A percentile compares a stretch with the other conserved stretches of the same genome.
These are phyloP conservation scores for Marchantia paleacea DNA, from an alignment of 225 moss, liverwort and hornwort genomes.

Conservation along the genomic window DNA sequence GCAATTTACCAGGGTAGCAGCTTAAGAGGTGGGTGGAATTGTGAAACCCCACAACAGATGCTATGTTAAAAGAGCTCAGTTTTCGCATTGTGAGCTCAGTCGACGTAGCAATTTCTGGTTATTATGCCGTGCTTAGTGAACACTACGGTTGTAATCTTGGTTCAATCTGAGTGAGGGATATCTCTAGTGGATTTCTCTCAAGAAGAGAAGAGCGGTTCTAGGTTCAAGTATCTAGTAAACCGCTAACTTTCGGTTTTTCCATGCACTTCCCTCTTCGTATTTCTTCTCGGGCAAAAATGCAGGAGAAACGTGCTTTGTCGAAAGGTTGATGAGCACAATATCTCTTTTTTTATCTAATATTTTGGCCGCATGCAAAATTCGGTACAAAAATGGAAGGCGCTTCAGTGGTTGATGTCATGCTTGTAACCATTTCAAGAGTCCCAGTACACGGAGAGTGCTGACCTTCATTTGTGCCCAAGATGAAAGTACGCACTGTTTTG, in stretches of 20 bases:
- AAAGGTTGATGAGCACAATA: neutral
- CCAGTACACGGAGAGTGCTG: too few species aligned
- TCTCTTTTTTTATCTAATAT: too few species aligned
- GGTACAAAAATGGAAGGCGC: too few species aligned
- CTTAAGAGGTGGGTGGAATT: slow-evolving; percentile 4
- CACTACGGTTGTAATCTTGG: neutral
- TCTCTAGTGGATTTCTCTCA: neutral
- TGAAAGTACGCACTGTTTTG: too few species aligned
- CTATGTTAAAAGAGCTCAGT: slow-evolving; percentile 3
- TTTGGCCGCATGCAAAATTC: too few species aligned
- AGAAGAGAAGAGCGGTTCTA: neutral
- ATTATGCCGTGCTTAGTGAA: neutral
- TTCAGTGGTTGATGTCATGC: too few species aligned
- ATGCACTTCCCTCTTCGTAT: neutral
- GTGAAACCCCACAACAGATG: neutral
- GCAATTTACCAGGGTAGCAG: neutral
- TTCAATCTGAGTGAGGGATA: neutral
- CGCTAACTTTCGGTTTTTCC: neutral
- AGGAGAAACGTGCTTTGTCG: neutral
- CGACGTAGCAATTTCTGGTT: neutral
- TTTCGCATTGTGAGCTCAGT: slow-evolving; percentile 9
- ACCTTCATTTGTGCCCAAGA: too few species aligned
- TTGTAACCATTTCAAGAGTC: too few species aligned
- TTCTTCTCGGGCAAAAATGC: neutral
- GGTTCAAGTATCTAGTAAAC: neutral